These are phyloP conservation scores for Amanita rimosa DNA, from an alignment of 768 basidiomycete species.

Conservation along the genomic window DNA sequence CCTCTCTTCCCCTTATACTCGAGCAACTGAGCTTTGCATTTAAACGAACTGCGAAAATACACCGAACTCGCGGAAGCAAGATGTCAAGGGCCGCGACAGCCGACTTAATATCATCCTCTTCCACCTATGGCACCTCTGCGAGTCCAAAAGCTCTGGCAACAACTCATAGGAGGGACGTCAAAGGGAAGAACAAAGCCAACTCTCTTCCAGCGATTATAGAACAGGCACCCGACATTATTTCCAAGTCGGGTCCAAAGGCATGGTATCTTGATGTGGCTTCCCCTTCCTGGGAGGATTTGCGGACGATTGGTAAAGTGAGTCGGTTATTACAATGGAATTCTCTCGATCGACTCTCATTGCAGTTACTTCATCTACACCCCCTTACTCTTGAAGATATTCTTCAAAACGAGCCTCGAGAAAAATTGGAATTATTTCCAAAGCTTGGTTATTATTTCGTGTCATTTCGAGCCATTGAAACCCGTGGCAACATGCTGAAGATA, in stretches of 20 bases:
- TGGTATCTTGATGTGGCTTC: slow-evolving; percentile 92
- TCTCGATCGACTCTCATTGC: not conserved
- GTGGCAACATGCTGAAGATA: slow-evolving; percentile 19
- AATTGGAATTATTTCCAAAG: slow-evolving; percentile 76
- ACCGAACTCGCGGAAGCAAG: slow-evolving; percentile 16
- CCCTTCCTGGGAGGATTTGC: slow-evolving; percentile 82
- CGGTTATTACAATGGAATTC: not conserved
- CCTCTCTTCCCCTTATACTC: slow-evolving; percentile 38
- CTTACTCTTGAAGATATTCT: slow-evolving; percentile 90
- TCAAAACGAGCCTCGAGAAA: slow-evolving; percentile 86
- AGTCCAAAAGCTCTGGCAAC: no score
- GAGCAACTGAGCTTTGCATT: slow-evolving; percentile 35
- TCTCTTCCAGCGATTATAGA: not conserved
- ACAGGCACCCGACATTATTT: not conserved
- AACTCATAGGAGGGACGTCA: slow-evolving; percentile 16
- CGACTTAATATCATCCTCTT: not conserved
- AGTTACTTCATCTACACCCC: slow-evolving; percentile 85
- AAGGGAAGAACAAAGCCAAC: slow-evolving; percentile 36
- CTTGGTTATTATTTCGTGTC: slow-evolving; percentile 91
- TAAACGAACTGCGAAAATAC: slow-evolving; percentile 25
- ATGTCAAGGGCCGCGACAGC: slow-evolving; percentile 7
- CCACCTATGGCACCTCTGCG: not conserved
- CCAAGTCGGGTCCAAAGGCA: slow-evolving; percentile 34
- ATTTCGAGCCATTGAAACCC: slow-evolving; percentile 70
- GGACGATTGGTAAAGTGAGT: slow-evolving; percentile 70